Evolutionary conservation across 768 basidiomycete genomes (phyloP).

Genomic region (Panellus pusillus): DNA sequence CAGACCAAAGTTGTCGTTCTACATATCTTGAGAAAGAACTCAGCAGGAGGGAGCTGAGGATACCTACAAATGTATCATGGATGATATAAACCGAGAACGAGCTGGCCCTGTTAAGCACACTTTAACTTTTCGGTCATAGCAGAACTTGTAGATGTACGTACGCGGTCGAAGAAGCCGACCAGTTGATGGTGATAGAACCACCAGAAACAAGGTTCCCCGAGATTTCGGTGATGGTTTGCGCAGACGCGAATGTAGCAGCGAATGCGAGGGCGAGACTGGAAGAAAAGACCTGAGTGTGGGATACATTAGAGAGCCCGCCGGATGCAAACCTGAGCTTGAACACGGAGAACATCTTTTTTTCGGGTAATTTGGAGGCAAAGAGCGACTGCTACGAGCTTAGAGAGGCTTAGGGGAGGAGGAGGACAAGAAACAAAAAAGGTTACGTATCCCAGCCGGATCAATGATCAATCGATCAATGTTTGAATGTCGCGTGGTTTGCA

Average conservation of each 20-base stretch:
- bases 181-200: conserved; percentile 8
- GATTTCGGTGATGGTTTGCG: conserved; percentile 12
- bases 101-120: background rate
- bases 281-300: background rate
- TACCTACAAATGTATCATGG: conserved; percentile 16
- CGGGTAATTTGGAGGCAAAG: background rate
- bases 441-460: too few relatives aligned
- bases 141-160: background rate
- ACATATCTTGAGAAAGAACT: background rate
- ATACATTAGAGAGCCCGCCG: background rate
- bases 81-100: conserved; percentile 13
- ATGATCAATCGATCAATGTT: too few relatives aligned
- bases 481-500: too few relatives aligned
- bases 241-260: conserved; percentile 16
- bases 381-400: too few relatives aligned
- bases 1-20: conserved; percentile 13
- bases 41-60: background rate
- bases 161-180: conserved; percentile 6
- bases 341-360: conserved; percentile 15
- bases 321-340: conserved; percentile 14
- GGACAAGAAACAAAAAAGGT: too few relatives aligned
- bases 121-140: background rate
- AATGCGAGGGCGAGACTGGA: conserved; percentile 17
- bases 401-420: too few relatives aligned
- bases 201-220: conserved; percentile 14